Conservation (phyloP, 345 rosid genomes). For the Eucalyptus urophylla region DNA sequence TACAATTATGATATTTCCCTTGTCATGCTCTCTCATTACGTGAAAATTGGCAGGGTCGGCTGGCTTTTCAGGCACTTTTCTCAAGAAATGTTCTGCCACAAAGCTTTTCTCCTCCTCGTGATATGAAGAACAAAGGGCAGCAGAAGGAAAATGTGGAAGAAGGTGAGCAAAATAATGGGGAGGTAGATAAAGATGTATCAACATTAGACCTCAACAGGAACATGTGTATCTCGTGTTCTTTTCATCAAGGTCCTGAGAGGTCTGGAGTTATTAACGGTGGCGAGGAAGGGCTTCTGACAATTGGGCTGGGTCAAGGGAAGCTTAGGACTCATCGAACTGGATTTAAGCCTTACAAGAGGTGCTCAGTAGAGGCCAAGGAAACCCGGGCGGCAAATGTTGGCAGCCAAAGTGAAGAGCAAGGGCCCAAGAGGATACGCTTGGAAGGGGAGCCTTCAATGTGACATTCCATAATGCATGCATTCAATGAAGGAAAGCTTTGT, state of each 20-base stretch:
- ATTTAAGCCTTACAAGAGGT: conserved; percentile 91
- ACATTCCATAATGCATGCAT: conserved; percentile 14
- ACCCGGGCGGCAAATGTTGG: conserved; percentile 17
- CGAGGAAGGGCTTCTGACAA: conserved; percentile 30
- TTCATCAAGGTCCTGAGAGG: conserved; percentile 23
- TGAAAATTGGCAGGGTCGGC: conserved; percentile 51
- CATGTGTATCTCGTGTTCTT: conserved; percentile 1
- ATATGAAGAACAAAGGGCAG: conserved; percentile 2
- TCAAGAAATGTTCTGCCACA: conserved; percentile 76
- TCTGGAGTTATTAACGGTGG: conserved; percentile 2
- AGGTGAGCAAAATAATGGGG: conserved; percentile 18
- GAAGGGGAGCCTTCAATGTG: conserved; percentile 56
- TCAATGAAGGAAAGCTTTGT: conserved; percentile 13
- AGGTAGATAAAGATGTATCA: conserved; percentile 15
- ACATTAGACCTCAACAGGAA: conserved; percentile 38
- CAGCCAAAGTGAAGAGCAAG: conserved; percentile 56
- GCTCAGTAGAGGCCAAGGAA: conserved; percentile 71
- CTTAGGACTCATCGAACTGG: conserved; percentile 57
- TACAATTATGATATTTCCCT: not conserved
- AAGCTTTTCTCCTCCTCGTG: conserved; percentile 70
- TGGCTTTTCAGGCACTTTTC: conserved; percentile 90
- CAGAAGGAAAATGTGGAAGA: conserved; percentile 9
- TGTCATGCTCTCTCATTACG: not conserved
- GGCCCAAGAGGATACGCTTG: conserved; percentile 75
- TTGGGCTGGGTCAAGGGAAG: conserved; percentile 46